These are phyloP conservation scores for Aspergillus sp. DNA, from an alignment of 2,329 filamentous ascomycete species.

Conservation along the genomic window DNA sequence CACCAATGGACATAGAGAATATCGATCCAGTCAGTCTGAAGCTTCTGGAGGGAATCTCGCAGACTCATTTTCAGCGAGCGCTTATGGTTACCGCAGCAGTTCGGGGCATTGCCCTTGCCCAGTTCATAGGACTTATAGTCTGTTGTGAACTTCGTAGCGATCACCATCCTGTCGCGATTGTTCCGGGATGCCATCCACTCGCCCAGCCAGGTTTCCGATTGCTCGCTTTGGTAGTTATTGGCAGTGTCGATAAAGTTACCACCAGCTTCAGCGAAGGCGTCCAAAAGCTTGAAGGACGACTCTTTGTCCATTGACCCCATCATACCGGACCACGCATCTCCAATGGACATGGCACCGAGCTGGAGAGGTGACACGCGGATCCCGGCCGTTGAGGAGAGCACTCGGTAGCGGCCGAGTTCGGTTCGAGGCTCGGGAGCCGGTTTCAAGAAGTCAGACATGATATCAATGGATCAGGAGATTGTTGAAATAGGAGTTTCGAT, in stretches of 20 bases:
- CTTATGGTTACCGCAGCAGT: slow-evolving; percentile 43
- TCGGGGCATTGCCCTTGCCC: slow-evolving; percentile 36
- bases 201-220: slow-evolving; percentile 66
- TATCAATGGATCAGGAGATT: neutral
- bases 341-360: slow-evolving; percentile 41
- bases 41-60: slow-evolving; percentile 46
- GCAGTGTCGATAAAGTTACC: slow-evolving; percentile 75
- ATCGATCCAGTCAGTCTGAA: slow-evolving; percentile 56
- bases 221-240: slow-evolving; percentile 66
- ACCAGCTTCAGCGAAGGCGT: slow-evolving; percentile 64
- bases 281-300: slow-evolving; percentile 62
- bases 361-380: slow-evolving; percentile 66
- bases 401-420: slow-evolving; percentile 63
- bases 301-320: slow-evolving; percentile 68
- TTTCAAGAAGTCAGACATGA: neutral
- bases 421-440: slow-evolving; percentile 50
- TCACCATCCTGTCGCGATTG: slow-evolving; percentile 44
- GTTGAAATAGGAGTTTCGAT: neutral
- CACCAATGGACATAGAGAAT: slow-evolving; percentile 58
- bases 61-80: slow-evolving; percentile 46
- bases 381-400: slow-evolving; percentile 65
- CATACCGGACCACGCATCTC: slow-evolving; percentile 44
- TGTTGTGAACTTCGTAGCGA: slow-evolving; percentile 69
- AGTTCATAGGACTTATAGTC: slow-evolving; percentile 47
- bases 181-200: slow-evolving; percentile 67